phyloP scores from a whole-genome alignment of 116 monocot species.

The Cymodocea nodosa region DNA sequence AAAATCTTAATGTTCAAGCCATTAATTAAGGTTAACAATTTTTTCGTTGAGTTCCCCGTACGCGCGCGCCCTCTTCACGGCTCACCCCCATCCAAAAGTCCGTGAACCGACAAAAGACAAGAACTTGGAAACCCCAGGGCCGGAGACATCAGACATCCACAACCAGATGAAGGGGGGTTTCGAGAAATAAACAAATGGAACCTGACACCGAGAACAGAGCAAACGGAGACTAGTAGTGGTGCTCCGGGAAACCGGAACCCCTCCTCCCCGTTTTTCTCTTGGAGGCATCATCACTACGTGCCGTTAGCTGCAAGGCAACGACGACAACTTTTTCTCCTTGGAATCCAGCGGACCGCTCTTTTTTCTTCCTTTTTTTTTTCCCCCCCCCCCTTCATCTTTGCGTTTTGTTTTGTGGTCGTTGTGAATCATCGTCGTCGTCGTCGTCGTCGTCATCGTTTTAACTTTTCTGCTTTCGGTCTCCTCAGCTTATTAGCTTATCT shows the following conservation, averaged over 20 bases:
- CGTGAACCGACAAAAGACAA: conserved; percentile 2
- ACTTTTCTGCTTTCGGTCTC: not conserved
- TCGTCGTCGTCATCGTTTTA: not conserved
- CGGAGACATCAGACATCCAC: not conserved
- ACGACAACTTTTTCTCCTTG: not conserved
- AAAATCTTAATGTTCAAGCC: too few species aligned
- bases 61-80: too few species aligned
- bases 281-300: conserved; percentile 5
- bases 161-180: not conserved
- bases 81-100: not conserved
- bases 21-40: too few species aligned
- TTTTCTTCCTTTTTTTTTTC: not conserved
- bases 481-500: not conserved
- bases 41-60: too few species aligned
- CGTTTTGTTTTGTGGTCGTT: not conserved
- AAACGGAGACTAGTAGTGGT: too few species aligned
- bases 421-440: not conserved
- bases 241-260: not conserved
- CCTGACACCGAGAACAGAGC: not conserved
- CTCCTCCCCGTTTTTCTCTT: not conserved
- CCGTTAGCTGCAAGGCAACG: conserved; percentile 9
- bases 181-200: not conserved
- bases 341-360: not conserved
- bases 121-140: not conserved
- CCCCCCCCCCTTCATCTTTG: too few species aligned